These are phyloP conservation scores for Gentiana dahurica DNA, from an alignment of 257 asterid species.

Conservation along the genomic window DNA sequence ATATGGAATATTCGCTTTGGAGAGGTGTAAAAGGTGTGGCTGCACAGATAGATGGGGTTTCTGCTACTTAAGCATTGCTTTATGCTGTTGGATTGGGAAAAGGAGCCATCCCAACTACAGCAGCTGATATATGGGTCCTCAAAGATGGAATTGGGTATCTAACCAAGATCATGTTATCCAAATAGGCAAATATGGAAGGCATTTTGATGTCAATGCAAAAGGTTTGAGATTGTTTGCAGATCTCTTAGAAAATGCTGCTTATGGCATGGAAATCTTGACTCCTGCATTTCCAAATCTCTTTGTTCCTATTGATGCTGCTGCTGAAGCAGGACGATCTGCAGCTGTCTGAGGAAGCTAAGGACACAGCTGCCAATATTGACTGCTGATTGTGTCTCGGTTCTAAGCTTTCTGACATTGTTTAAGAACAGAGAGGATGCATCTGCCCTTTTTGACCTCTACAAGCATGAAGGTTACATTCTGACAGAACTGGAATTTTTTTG, in stretches of 20 bases:
- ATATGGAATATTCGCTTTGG: constrained; percentile 92
- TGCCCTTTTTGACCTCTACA: constrained; percentile 61
- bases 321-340: constrained; percentile 97
- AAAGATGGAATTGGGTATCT: constrained; percentile 97
- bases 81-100: constrained; percentile 96
- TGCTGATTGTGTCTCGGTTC: constrained; percentile 61
- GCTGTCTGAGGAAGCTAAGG: constrained; percentile 75
- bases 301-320: constrained; percentile 90
- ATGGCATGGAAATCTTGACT: constrained; percentile 84
- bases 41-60: constrained; percentile 88
- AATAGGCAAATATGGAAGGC: constrained; percentile 53
- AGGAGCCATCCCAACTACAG: constrained; percentile 98
- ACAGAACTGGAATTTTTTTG: constrained; percentile 79
- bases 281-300: constrained; percentile 97
- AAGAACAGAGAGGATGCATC: constrained; percentile 59
- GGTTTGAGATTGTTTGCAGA: constrained; percentile 98
- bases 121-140: constrained; percentile 94
- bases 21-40: constrained; percentile 97
- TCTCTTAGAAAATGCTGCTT: constrained; percentile 90
- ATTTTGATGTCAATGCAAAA: constrained; percentile 93
- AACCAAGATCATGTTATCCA: constrained; percentile 82
- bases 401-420: constrained; percentile 68
- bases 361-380: constrained; percentile 71
- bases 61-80: constrained; percentile 95
- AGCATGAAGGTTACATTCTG: constrained; percentile 66